phyloP scores from a whole-genome alignment of 345 rosid genomes.

The Litchi chinensis region DNA sequence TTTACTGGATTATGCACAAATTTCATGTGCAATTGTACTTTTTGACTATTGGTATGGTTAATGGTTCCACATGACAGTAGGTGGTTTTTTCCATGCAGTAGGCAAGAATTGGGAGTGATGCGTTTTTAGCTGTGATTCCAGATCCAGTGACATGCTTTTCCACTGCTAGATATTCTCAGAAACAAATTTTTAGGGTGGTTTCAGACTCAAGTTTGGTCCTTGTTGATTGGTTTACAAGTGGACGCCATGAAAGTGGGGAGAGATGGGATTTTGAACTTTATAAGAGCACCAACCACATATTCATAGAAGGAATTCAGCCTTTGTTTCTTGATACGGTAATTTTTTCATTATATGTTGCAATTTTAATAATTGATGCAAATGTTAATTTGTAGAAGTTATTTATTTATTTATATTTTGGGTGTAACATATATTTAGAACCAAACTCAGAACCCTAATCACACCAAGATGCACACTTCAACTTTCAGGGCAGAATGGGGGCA shows the following conservation, averaged over 20 bases:
- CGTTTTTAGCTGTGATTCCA: constrained; percentile 75
- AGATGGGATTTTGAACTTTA: constrained; percentile 88
- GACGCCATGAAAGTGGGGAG: constrained; percentile 87
- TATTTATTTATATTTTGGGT: neutral
- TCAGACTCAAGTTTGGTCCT: constrained; percentile 71
- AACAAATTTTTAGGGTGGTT: constrained; percentile 70
- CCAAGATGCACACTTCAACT: neutral
- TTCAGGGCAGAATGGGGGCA: neutral
- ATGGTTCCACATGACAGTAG: constrained; percentile 19
- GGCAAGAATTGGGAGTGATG: constrained; percentile 72
- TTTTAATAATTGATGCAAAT: neutral
- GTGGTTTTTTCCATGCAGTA: constrained; percentile 46
- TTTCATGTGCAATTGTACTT: neutral
- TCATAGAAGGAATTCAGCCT: constrained; percentile 56
- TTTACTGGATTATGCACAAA: neutral
- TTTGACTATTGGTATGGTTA: neutral
- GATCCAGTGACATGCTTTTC: constrained; percentile 96
- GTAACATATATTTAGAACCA: neutral
- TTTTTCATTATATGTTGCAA: constrained; percentile 2
- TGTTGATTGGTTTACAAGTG: constrained; percentile 97
- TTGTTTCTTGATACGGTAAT: constrained; percentile 80
- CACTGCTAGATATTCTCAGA: constrained; percentile 81
- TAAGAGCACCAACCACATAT: constrained; percentile 78
- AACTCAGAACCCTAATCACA: neutral
- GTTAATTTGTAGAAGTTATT: neutral